phyloP scores from a whole-genome alignment of 208 protist species.

The Leishmania tropica region DNA sequence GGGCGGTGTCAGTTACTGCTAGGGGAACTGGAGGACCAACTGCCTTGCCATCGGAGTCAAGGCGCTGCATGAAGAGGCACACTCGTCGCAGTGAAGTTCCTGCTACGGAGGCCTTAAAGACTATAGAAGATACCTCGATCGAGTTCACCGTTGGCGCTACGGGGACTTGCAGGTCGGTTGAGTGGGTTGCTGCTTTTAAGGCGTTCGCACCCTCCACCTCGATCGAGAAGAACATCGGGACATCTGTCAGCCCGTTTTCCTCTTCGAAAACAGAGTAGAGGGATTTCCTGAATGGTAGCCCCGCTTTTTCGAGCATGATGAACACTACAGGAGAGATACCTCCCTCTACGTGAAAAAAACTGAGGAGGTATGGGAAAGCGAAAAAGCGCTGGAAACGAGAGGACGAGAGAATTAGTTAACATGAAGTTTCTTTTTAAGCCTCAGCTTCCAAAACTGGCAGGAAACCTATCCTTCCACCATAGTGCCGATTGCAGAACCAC shows the following conservation, averaged over 20 bases:
- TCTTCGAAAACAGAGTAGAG: conserved; percentile 9
- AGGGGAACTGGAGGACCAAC: conserved; percentile 16
- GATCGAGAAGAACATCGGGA: conserved; percentile 20
- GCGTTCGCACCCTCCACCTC: neutral
- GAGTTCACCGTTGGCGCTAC: conserved; percentile 9
- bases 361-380: neutral
- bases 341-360: neutral
- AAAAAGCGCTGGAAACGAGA: neutral
- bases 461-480: neutral
- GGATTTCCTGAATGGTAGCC: conserved; percentile 10
- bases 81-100: conserved; percentile 9
- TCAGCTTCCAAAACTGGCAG: neutral
- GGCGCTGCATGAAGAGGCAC: conserved; percentile 19
- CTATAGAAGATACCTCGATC: conserved; percentile 15
- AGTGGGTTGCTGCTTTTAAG: conserved; percentile 7
- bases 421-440: no score
- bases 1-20: conserved; percentile 10
- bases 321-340: neutral
- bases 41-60: conserved; percentile 7
- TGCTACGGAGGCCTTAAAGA: neutral
- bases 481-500: neutral
- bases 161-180: conserved; percentile 17
- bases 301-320: conserved; percentile 29
- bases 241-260: conserved; percentile 6
- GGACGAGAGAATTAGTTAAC: neutral